Evolutionary conservation across 139 green algal species (phyloP).

Genomic region (Edaphochlamys debaryana): DNA sequence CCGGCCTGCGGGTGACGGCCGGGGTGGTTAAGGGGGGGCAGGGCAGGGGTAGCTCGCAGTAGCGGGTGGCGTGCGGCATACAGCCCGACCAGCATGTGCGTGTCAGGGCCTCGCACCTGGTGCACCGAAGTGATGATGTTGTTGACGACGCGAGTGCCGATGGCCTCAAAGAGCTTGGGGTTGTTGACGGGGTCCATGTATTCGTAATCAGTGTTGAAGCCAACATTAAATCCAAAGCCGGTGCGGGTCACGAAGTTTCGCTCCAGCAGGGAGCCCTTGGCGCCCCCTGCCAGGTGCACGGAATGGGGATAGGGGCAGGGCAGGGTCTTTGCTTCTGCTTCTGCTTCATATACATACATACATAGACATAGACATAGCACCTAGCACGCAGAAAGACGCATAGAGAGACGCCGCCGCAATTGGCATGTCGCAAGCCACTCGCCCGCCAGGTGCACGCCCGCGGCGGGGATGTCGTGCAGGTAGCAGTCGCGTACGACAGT

Average conservation of each 20-base stretch:
- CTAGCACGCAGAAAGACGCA: too few species aligned
- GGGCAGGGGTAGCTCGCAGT: too few species aligned
- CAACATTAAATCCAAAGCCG: conserved; percentile 34
- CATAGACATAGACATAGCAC: too few species aligned
- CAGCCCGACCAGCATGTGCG: too few species aligned
- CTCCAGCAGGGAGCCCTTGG: conserved; percentile 4
- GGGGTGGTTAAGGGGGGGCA: background rate
- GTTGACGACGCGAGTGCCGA: conserved; percentile 26
- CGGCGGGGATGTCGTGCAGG: conserved; percentile 39
- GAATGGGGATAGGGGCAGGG: background rate
- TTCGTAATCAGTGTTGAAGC: conserved; percentile 18
- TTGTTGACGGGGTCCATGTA: conserved; percentile 40
- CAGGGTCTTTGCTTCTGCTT: too few species aligned
- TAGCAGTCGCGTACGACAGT: conserved; percentile 24
- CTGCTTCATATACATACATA: too few species aligned
- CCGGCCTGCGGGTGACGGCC: conserved; percentile 33
- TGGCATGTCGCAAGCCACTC: conserved; percentile 10
- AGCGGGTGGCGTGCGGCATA: too few species aligned
- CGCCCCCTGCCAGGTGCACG: conserved; percentile 29
- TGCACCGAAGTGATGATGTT: conserved; percentile 35
- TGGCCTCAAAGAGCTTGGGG: conserved; percentile 7
- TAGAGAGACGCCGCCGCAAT: too few species aligned
- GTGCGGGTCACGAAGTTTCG: conserved; percentile 26
- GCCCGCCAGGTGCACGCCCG: conserved; percentile 29
- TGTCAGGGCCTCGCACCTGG: too few species aligned